A percentile compares a stretch with the other conserved stretches of the same genome.
phyloP scores from a whole-genome alignment of 164 flowering plant species.

The Sextonia rubra region DNA sequence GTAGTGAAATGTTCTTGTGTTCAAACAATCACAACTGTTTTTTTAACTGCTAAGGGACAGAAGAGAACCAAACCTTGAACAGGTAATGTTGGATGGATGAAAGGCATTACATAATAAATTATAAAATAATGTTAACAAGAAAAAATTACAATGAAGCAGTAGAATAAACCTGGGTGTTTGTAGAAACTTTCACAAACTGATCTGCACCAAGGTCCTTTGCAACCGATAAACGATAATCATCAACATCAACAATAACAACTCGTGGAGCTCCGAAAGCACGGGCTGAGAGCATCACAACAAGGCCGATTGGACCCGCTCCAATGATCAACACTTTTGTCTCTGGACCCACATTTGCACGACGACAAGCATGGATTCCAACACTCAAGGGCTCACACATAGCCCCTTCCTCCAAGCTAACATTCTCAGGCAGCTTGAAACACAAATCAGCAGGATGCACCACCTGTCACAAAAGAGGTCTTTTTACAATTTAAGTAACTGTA shows the following conservation, averaged over 20 bases:
- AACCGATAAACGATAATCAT: slow-evolving; percentile 70
- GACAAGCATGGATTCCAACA: slow-evolving; percentile 94
- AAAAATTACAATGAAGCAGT: background rate
- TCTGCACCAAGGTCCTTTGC: slow-evolving; percentile 86
- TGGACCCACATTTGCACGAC: slow-evolving; percentile 74
- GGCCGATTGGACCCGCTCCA: slow-evolving; percentile 99
- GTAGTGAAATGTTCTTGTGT: background rate
- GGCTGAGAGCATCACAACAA: slow-evolving; percentile 77
- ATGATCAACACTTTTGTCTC: slow-evolving; percentile 75
- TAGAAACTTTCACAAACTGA: slow-evolving; percentile 64
- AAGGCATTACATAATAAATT: background rate
- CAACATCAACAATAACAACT: slow-evolving; percentile 77
- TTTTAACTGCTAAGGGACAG: background rate
- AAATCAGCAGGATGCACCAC: slow-evolving; percentile 91
- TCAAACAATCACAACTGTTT: background rate
- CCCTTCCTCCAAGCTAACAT: slow-evolving; percentile 96
- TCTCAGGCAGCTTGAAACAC: slow-evolving; percentile 87
- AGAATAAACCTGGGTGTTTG: slow-evolving; percentile 43
- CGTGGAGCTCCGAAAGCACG: slow-evolving; percentile 87
- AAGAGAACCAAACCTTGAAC: background rate
- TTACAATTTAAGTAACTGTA: too few species aligned
- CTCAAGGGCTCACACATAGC: slow-evolving; percentile 99
- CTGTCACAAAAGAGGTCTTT: slow-evolving; percentile 24
- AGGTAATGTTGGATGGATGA: background rate
- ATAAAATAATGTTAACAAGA: background rate